Evolutionary conservation across 1,284 basidiomycete species (phyloP).

Genomic region (Puccinia horiana): DNA sequence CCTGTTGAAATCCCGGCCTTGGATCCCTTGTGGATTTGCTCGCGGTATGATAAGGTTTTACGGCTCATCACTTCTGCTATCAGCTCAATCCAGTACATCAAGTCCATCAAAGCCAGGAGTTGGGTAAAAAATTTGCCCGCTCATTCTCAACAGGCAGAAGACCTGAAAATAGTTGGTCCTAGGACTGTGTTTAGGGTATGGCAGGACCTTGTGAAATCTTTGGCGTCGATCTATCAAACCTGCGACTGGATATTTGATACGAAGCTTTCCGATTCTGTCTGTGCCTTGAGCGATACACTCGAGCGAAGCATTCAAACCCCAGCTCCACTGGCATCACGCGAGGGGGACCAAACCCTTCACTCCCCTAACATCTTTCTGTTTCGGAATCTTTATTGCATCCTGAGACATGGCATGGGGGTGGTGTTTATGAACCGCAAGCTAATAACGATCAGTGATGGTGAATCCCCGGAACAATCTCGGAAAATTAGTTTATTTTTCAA

Average conservation of each 20-base stretch:
- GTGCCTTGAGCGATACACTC: not conserved
- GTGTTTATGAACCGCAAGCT: constrained; percentile 26
- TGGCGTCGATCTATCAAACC: constrained; percentile 3
- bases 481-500: constrained; percentile 18
- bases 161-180: not conserved
- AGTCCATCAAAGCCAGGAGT: not conserved
- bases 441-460: not conserved
- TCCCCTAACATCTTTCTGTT: constrained; percentile 18
- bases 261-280: constrained; percentile 3
- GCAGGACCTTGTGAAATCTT: not conserved
- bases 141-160: not conserved
- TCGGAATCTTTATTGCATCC: constrained; percentile 24
- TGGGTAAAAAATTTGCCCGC: not conserved
- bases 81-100: constrained; percentile 15
- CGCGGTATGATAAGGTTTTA: constrained; percentile 28
- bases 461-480: not conserved
- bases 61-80: constrained; percentile 12
- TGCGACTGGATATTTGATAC: constrained; percentile 26
- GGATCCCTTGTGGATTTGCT: constrained; percentile 42
- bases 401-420: constrained; percentile 19
- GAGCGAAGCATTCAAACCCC: constrained; percentile 5
- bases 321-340: not conserved
- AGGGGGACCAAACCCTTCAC: not conserved
- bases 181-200: constrained; percentile 22
- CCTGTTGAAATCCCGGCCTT: constrained; percentile 33